Evolutionary conservation across 164 flowering plant genomes (phyloP), one percentile per base, ranked within the genome.

Genomic region (Chimonanthus praecox): DNA sequence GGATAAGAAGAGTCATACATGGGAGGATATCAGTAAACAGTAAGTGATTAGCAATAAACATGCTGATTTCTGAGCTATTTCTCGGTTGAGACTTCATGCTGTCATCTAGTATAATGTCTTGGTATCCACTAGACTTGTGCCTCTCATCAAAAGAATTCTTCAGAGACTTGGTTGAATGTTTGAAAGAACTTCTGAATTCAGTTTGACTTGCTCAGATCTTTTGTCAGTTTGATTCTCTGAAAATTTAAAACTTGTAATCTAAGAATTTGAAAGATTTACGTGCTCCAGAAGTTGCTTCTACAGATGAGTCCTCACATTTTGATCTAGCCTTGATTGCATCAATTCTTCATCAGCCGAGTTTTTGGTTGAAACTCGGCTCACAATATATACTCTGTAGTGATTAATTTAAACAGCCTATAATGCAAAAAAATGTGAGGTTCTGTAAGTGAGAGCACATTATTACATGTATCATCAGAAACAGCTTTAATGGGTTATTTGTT

Each of bases 1-100:
- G 76, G 95, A 88, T 75, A 80, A 84, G 21, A 95, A 92, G 75
- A 85, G 88, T 70, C 97, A 90, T 51, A 89, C 98, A 49, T 95
- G 99, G 99, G 98, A 95, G 81, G 99, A 95, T 61, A 95, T 93
- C 33, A 90, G 99, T 65, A 92, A 83, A 83, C 84, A 91, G 99
- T 95, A 46, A 82, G 94, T 75, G 49, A 58, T 18, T 69, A 3
- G 2, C 44, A 18, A 11, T 21, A 33, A 44, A 7, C 11, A 43
- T 65, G 46, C 13, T 66, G 44, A 4, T 43, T 66, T 66, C 18
- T 45, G 67, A 15, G 33, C 33, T 33, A 64, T 44, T 66, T 66
- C 11, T 33, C 66, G 21, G 44, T 10, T 21, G 33, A 7, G 3
- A 63, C 21, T 63, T 33, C 8, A 21, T 9, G 8, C 43, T 7